Base-by-base conservation (phyloP, 352 stramenopile species). In the Globisporangium abappressorium region DNA sequence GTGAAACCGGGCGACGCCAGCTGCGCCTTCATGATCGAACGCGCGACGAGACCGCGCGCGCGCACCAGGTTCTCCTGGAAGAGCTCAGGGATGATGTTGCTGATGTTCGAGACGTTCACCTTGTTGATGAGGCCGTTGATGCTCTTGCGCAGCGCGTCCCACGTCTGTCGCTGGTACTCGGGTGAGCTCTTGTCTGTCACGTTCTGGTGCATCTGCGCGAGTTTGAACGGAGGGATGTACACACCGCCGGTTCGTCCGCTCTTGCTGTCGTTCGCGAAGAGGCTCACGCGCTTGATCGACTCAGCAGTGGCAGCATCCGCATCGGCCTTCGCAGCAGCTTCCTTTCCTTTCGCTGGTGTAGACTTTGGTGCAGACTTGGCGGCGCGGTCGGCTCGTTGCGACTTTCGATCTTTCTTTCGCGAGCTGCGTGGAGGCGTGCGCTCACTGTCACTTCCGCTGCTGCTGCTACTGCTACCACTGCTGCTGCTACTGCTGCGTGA, bases 91-190 rank as follows among this genome's bases (percentile, higher is more conserved):
- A 99, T 85, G 43, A 99, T 90, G 57, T 97, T 88, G 80, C 97
- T 95, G 60, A 99, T 95, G 71, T 98, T 99, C 64, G 77, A 78
- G 58, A 94, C 86, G 62, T 93, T 97, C 5, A 96, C 86, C 73
- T 99, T 98, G 87, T 99, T 99, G 78, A 99, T 98, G 33, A 98
- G 90, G 30, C 98, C 97, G 78, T 99, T 99, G 74, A 99, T 97
- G 47, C 94, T 96, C 72, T 99, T 99, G 62, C 95, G 88, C 49
- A 99, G 85, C 15, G 94, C 91, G 66, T 99, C 91, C 98, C 98
- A 99, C 49, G 89, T 97, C 63, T 94, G 86, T 8, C 92, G 82
- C 82, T 99, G 97, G 66, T 87, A 91, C 69, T 89, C 79, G n/a
- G 87, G 74, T 7, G 83, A 92, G 54, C 46, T 77, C 43, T 84